These are phyloP conservation scores for Xylaria polymorpha DNA, from an alignment of 2,329 filamentous ascomycete species.

Conservation along the genomic window DNA sequence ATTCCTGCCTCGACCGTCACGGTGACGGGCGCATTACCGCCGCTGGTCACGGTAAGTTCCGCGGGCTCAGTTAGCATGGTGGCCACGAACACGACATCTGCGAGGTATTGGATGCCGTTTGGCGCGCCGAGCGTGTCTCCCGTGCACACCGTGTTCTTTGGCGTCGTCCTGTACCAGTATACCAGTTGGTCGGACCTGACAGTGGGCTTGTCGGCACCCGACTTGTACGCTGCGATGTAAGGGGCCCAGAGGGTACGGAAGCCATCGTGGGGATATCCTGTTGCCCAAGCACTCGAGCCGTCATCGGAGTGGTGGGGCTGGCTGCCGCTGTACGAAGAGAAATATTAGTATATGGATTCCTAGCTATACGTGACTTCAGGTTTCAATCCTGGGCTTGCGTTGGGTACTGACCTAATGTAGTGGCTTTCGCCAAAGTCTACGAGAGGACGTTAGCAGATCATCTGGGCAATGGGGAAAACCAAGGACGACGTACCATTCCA, in stretches of 20 bases:
- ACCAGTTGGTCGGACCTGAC: slow-evolving; percentile 28
- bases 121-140: slow-evolving; percentile 18
- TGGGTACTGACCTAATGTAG: slow-evolving; percentile 4
- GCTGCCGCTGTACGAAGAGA: slow-evolving; percentile 19
- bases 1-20: slow-evolving; percentile 29
- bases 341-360: not conserved
- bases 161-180: slow-evolving; percentile 35
- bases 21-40: slow-evolving; percentile 20
- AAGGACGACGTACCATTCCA: slow-evolving; percentile 29
- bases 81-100: slow-evolving; percentile 33
- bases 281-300: slow-evolving; percentile 33
- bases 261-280: slow-evolving; percentile 27
- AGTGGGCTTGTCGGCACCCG: slow-evolving; percentile 25
- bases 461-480: not conserved
- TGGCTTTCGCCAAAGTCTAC: slow-evolving; percentile 9
- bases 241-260: slow-evolving; percentile 28
- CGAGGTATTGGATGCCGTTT: slow-evolving; percentile 23
- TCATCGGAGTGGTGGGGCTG: slow-evolving; percentile 32
- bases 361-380: not conserved
- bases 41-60: slow-evolving; percentile 30
- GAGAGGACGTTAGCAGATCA: not conserved
- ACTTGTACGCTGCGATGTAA: slow-evolving; percentile 33
- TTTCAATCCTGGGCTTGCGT: not conserved
- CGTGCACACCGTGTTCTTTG: slow-evolving; percentile 28
- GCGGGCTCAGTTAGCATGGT: slow-evolving; percentile 31